These are phyloP conservation scores for Blepharisma undulans DNA, from an alignment of 169 alveolate genomes.

Conservation along the genomic window DNA sequence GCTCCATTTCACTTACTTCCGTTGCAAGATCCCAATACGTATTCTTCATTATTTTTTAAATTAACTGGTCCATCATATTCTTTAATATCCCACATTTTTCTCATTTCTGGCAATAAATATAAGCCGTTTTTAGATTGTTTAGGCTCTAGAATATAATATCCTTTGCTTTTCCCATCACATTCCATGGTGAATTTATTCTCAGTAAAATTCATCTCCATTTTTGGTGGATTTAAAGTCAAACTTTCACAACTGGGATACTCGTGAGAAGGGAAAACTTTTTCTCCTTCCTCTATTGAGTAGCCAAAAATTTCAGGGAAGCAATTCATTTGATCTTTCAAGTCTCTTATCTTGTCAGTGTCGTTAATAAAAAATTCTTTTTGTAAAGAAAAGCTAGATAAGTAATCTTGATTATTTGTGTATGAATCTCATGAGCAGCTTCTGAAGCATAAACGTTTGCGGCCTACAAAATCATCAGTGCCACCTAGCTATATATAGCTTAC, in stretches of 20 bases:
- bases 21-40: not conserved
- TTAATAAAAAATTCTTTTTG: not conserved
- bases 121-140: not conserved
- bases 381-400: not conserved
- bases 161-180: not conserved
- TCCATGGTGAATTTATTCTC: not conserved
- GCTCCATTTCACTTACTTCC: not conserved
- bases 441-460: not conserved
- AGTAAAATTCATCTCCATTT: not conserved
- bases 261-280: constrained; percentile 2
- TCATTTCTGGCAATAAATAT: not conserved
- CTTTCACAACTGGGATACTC: not conserved
- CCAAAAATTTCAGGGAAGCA: constrained; percentile 38
- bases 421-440: not conserved
- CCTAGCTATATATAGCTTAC: not conserved
- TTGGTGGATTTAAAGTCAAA: not conserved
- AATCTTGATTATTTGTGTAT: not conserved
- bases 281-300: constrained; percentile 9
- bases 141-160: constrained; percentile 23
- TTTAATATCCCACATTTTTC: not conserved
- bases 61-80: not conserved
- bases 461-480: not conserved
- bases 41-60: not conserved
- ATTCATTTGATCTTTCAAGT: not conserved
- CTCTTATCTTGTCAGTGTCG: not conserved